Evolutionary conservation across 345 rosid species (phyloP).

Genomic region (Brassica nigra): DNA sequence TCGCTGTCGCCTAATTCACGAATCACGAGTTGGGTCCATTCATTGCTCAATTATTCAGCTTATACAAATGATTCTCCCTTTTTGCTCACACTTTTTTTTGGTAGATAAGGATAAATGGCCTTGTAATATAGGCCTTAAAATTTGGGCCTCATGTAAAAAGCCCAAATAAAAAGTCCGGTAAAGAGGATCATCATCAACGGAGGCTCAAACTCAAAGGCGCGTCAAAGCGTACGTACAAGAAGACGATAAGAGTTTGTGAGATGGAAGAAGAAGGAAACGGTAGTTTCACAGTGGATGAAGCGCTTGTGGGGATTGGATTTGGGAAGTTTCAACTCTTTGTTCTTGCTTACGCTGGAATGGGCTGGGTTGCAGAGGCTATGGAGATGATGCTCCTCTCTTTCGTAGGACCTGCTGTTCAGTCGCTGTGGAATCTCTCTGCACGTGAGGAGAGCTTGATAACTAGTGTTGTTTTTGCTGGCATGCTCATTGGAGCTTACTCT

Average conservation of each 20-base stretch:
- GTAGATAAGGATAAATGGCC: not conserved
- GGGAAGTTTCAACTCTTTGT: constrained; percentile 76
- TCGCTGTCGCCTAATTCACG: constrained; percentile 17
- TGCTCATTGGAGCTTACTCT: constrained; percentile 83
- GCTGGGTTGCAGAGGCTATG: constrained; percentile 92
- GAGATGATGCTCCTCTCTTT: constrained; percentile 95
- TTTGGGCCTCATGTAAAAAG: not conserved
- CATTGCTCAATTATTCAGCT: constrained; percentile 24
- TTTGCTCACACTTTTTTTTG: not conserved
- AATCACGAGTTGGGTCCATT: constrained; percentile 26
- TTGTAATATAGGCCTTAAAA: not conserved
- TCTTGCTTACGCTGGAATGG: constrained; percentile 91
- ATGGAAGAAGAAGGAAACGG: constrained; percentile 40
- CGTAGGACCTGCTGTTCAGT: constrained; percentile 79
- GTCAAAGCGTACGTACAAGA: not conserved
- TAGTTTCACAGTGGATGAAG: constrained; percentile 78
- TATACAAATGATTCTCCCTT: not conserved
- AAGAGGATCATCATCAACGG: not conserved
- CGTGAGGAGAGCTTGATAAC: constrained; percentile 70
- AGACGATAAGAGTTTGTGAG: not conserved
- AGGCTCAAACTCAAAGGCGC: not conserved
- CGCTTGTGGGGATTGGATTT: constrained; percentile 76
- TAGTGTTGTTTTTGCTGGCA: constrained; percentile 84
- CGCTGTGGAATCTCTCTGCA: constrained; percentile 71
- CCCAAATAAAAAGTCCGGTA: not conserved